These are phyloP conservation scores for Cladochytrium replicatum DNA, from an alignment of 192 early-diverging fungal genomes.

Conservation along the genomic window DNA sequence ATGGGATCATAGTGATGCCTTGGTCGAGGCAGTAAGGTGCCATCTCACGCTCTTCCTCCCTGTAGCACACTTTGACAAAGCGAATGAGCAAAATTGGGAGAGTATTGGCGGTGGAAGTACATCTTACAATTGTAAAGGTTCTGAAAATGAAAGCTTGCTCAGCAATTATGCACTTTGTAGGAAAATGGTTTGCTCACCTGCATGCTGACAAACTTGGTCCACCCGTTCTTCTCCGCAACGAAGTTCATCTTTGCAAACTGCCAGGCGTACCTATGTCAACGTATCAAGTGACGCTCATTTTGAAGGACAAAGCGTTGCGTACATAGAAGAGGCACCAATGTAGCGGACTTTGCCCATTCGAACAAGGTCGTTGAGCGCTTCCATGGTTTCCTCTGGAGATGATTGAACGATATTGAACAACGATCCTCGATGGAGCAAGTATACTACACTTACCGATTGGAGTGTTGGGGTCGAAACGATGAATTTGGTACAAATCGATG, in stretches of 20 bases:
- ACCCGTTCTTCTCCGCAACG: conserved; percentile 38
- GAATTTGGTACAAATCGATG: conserved; percentile 45
- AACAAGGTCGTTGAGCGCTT: conserved; percentile 59
- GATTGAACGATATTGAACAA: conserved; percentile 38
- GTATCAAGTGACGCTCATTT: not conserved
- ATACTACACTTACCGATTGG: not conserved
- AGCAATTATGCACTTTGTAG: too few relatives aligned
- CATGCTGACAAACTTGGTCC: conserved; percentile 40
- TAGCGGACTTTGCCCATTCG: conserved; percentile 52
- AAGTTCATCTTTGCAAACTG: conserved; percentile 37
- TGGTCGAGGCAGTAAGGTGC: conserved; percentile 30
- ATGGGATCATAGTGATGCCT: conserved; percentile 37
- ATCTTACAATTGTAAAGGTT: too few relatives aligned
- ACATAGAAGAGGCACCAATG: conserved; percentile 41
- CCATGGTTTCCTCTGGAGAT: conserved; percentile 66
- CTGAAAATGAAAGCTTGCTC: too few relatives aligned
- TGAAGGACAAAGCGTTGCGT: conserved; percentile 1
- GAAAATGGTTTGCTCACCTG: too few relatives aligned
- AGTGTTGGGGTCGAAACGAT: conserved; percentile 33
- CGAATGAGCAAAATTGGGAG: conserved; percentile 8
- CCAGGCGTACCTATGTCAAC: conserved; percentile 35
- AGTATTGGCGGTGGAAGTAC: too few relatives aligned
- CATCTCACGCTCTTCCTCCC: conserved; percentile 53
- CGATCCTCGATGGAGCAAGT: not conserved
- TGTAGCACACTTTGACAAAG: conserved; percentile 28